Evolutionary conservation across 1,284 basidiomycete genomes (phyloP).

Genomic region (Moesziomyces sp.): DNA sequence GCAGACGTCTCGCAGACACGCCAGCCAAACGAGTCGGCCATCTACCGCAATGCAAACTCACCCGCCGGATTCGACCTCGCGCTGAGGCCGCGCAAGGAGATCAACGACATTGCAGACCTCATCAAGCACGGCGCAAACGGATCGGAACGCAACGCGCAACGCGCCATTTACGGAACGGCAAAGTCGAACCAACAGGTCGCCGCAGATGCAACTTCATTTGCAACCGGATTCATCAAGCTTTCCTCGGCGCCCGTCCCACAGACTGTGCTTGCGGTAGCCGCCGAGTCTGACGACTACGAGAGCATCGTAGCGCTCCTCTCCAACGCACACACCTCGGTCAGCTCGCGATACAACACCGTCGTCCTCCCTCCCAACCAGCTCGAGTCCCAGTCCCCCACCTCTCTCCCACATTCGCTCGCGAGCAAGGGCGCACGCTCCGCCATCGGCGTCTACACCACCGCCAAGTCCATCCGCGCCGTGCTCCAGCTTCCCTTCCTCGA

Average conservation of each 20-base stretch:
- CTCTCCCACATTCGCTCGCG: conserved; percentile 24
- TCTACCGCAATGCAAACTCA: conserved; percentile 65
- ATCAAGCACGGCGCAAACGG: conserved; percentile 42
- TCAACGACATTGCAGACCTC: conserved; percentile 51
- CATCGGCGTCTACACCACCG: conserved; percentile 49
- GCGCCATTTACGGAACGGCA: conserved; percentile 39
- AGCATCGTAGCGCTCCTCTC: conserved; percentile 45
- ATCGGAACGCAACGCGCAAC: conserved; percentile 14
- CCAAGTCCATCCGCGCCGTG: conserved; percentile 28
- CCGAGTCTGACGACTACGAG: conserved; percentile 38
- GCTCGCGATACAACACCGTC: conserved; percentile 39
- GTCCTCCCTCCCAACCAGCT: conserved; percentile 40
- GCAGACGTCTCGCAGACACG: conserved; percentile 62
- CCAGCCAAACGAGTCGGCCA: conserved; percentile 56
- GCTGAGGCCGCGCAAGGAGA: conserved; percentile 45
- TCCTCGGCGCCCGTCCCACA: conserved; percentile 31
- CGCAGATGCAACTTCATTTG: conserved; percentile 48
- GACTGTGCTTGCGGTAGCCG: conserved; percentile 38
- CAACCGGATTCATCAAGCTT: conserved; percentile 46
- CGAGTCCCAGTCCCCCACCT: neutral
- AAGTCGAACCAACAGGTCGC: conserved; percentile 46
- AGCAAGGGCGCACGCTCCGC: conserved; percentile 23
- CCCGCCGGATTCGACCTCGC: conserved; percentile 64
- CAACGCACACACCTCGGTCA: conserved; percentile 36
- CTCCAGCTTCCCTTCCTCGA: conserved; percentile 33